Conservation (phyloP, 2,329 filamentous ascomycete genomes). For the Ophiostoma sp. region DNA sequence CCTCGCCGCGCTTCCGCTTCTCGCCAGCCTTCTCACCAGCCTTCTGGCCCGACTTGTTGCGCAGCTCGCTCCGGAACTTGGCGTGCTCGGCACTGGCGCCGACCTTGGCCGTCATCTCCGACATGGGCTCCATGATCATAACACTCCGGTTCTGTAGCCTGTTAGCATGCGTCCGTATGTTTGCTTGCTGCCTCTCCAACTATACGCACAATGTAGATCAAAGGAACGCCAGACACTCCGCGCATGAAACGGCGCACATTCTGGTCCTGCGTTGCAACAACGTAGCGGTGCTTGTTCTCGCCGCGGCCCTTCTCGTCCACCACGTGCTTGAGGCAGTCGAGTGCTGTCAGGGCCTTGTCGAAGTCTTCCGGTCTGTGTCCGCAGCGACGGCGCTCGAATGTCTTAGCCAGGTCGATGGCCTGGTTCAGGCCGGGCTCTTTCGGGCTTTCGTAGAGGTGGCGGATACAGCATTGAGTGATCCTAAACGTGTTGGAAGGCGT, state of each 20-base stretch:
- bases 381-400: constrained; percentile 66
- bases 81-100: constrained; percentile 63
- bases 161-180: not conserved
- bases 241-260: constrained; percentile 60
- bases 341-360: constrained; percentile 61
- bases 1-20: constrained; percentile 46
- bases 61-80: constrained; percentile 69
- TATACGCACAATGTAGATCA: constrained; percentile 55
- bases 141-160: constrained; percentile 45
- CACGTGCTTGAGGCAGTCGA: constrained; percentile 60
- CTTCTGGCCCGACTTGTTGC: constrained; percentile 35
- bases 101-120: constrained; percentile 56
- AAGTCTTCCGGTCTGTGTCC: constrained; percentile 69
- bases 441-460: constrained; percentile 27
- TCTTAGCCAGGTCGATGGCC: constrained; percentile 71
- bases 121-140: constrained; percentile 68
- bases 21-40: constrained; percentile 31
- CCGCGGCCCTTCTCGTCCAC: constrained; percentile 72
- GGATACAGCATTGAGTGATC: constrained; percentile 28
- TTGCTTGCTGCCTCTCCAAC: not conserved
- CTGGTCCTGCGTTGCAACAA: constrained; percentile 67
- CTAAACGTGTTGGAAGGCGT: constrained; percentile 10
- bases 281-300: constrained; percentile 72
- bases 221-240: constrained; percentile 63
- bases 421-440: constrained; percentile 28